Evolutionary conservation across 352 stramenopile genomes (phyloP).

Genomic region (Globisporangium ultimum): DNA sequence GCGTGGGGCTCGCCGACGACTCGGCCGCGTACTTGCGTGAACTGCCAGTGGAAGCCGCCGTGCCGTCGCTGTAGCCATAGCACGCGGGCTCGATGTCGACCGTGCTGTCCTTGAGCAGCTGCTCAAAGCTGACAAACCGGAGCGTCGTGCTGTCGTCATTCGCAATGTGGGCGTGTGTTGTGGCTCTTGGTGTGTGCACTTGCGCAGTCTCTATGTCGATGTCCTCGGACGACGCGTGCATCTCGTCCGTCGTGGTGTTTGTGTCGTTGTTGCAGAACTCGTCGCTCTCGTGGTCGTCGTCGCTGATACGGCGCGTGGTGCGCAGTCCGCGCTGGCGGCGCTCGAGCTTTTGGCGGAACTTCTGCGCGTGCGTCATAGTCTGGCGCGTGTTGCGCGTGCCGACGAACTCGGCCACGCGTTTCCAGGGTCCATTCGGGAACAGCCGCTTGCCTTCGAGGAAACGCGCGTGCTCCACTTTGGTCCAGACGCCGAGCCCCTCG

Average conservation of each 20-base stretch:
- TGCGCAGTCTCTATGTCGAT: slow-evolving; percentile 1
- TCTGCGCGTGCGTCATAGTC: slow-evolving; percentile 44
- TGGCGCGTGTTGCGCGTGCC: slow-evolving; percentile 42
- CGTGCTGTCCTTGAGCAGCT: slow-evolving; percentile 11
- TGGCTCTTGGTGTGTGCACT: neutral
- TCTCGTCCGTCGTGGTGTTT: neutral
- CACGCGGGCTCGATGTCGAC: neutral
- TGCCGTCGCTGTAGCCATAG: neutral
- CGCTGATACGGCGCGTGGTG: slow-evolving; percentile 11
- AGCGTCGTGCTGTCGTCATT: neutral
- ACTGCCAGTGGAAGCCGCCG: neutral
- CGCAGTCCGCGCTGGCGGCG: slow-evolving; percentile 27
- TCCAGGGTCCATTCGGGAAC: slow-evolving; percentile 51
- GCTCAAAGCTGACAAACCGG: slow-evolving; percentile 9
- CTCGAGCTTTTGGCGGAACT: slow-evolving; percentile 43
- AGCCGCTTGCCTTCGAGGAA: slow-evolving; percentile 45
- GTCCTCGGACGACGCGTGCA: neutral
- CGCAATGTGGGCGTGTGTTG: neutral
- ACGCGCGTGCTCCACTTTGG: slow-evolving; percentile 31
- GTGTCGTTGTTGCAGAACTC: slow-evolving; percentile 5
- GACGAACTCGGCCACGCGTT: slow-evolving; percentile 41
- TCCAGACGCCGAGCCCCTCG: slow-evolving; percentile 40
- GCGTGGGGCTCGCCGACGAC: slow-evolving; percentile 3
- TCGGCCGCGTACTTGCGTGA: neutral
- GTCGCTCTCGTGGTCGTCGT: slow-evolving; percentile 8